Evolutionary conservation across 2,329 filamentous ascomycete genomes (phyloP), one percentile per base, ranked within the genome.

Genomic region (Bipolaris bicolor): DNA sequence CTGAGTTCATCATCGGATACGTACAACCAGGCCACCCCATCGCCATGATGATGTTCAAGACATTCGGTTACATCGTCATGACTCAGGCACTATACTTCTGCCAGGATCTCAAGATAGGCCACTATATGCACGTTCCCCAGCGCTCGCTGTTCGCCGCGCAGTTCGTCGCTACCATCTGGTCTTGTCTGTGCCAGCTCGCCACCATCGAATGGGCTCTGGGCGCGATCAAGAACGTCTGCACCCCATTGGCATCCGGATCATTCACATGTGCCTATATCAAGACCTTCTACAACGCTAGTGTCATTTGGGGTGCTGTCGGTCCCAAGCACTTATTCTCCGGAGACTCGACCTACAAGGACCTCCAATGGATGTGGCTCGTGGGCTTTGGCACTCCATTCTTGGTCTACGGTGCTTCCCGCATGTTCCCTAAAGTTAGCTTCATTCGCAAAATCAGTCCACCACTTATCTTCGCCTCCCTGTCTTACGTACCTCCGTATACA

Each of bases 11-110:
- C 20, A 41, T 41, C 11, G 39, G 39, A 15, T 41, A 41, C 20
- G 20, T 41, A 15, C 39, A 41, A 20, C 39, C 39, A 41, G 39
- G 39, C 11, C 39, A 41, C 11, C 39, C 39, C 3, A 41, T 41
- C 10, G 39, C 39, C 39, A 41, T 41, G 39, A 41, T 41, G 39
- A 41, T 41, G 39, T 41, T 41, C 39, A 41, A 41, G 39, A 41
- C 39, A 15, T 41, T 41, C 18, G 39, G 39, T 15, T 41, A 41
- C 39, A 41, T 41, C 20, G 15, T 20, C 6, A 41, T 41, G 39
- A 41, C 10, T 24, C 39, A 41, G 11, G 39, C 39, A 24, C 20
- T 41, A 3, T 41, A 41, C 39, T 41, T 41, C 39, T 41, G 39
- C 39, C 39, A 41, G 20, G 39, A 41, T 41, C 39, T 41, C 39